Base-by-base conservation (phyloP, 768 basidiomycete genomes). In the Mycena rosella region DNA sequence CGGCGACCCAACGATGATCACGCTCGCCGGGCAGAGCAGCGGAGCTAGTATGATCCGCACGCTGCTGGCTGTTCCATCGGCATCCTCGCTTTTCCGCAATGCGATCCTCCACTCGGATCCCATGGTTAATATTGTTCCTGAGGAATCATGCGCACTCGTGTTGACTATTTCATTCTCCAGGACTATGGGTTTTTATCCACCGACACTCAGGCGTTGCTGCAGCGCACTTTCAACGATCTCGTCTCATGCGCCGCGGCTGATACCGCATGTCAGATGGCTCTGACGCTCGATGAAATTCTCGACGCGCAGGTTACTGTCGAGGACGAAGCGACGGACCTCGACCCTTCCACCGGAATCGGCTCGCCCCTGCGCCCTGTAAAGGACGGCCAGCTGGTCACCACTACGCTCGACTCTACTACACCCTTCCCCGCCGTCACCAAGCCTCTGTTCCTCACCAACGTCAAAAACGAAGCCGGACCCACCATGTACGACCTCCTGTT, bases 71-170 rank as follows among this genome's bases (percentile, higher is more conserved):
- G 82, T 82, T 0, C 92, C 95, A 1, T 87, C 89, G 2, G 94
- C 90, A 0, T 82, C 86, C 18, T 82, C 86, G 0, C 81, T 95
- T 51, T 96, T 96, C 83, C 81, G 85, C 55, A 91, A 86, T 51
- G 93, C 89, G 0, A 94, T 95, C 64, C 75, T 96, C 15, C 94
- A 96, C 59, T 95, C 94, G 2, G 96, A 96, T 74, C 92, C 95
- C 2, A 93, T 96, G 88, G 93, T 92, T 69, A 61, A 84, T 73
- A 40, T 26, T 30, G n/a, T 14, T 44, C 27, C 20, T 15, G 22
- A 8, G 34, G 15, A 17, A 26, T 54, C 11, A 24, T 22, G 14
- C 14, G 3, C 27, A 24, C 36, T 11, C 27, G 17, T 5, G 2
- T 18, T 61, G 54, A 63, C 44, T 68, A 57, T 40, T 63, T 63